Percentiles rank a stretch among this genome's conserved stretches.
These are phyloP conservation scores for Orbilia ellipsospora DNA, from an alignment of 2,329 filamentous ascomycete species.

Conservation along the genomic window DNA sequence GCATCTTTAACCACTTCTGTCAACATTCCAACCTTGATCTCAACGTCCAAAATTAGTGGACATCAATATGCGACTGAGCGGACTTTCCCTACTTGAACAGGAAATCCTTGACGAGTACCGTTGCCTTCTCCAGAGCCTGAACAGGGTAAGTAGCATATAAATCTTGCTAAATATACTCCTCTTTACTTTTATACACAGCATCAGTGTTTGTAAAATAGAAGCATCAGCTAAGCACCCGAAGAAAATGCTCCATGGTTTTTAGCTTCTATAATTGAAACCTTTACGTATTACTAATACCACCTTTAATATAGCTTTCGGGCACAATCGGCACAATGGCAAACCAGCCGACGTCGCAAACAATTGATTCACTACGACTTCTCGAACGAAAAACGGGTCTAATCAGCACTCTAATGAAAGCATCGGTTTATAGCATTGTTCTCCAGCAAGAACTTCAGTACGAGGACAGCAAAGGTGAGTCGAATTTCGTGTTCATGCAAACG, in stretches of 20 bases:
- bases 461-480: slow-evolving; percentile 18
- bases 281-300: too few relatives aligned
- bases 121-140: slow-evolving; percentile 86
- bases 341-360: slow-evolving; percentile 80
- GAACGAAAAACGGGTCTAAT: slow-evolving; percentile 95
- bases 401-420: slow-evolving; percentile 95
- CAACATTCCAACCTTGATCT: too few relatives aligned
- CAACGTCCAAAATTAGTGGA: too few relatives aligned
- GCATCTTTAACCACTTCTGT: too few relatives aligned
- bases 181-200: too few relatives aligned
- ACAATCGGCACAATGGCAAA: slow-evolving; percentile 73
- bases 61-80: slow-evolving; percentile 35
- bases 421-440: slow-evolving; percentile 97
- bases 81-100: slow-evolving; percentile 79
- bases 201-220: too few relatives aligned
- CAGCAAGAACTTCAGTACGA: slow-evolving; percentile 93
- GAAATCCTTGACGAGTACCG: slow-evolving; percentile 96
- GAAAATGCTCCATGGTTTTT: neutral
- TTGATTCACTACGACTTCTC: slow-evolving; percentile 85
- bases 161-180: too few relatives aligned
- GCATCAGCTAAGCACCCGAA: slow-evolving; percentile 1
- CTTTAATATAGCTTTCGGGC: slow-evolving; percentile 67
- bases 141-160: slow-evolving; percentile 71
- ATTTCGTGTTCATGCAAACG: too few relatives aligned
- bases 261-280: too few relatives aligned